Evolutionary conservation across 331 rosid species (phyloP).

Genomic region (Cucumis variabilis): DNA sequence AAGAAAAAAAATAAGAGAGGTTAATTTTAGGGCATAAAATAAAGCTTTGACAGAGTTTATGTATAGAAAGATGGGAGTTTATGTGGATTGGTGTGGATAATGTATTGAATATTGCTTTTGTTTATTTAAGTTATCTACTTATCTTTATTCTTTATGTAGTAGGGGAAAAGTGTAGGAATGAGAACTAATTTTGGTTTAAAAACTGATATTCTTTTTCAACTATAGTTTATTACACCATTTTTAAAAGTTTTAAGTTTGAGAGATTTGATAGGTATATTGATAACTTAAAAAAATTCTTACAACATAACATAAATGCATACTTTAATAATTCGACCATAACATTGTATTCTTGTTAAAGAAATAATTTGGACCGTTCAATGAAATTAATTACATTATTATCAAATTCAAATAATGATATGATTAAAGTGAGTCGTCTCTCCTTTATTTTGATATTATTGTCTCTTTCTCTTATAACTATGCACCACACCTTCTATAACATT

Average conservation of each 20-base stretch:
- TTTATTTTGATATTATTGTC: too few relatives aligned
- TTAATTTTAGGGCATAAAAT: too few relatives aligned
- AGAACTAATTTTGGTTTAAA: not conserved
- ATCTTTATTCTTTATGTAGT: not conserved
- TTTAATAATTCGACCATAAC: too few relatives aligned
- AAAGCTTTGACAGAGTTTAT: too few relatives aligned
- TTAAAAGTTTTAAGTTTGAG: too few relatives aligned
- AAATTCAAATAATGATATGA: not conserved
- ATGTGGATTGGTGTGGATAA: not conserved
- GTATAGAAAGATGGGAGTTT: too few relatives aligned
- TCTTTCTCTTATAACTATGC: not conserved
- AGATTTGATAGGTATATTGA: not conserved
- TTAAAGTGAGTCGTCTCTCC: too few relatives aligned
- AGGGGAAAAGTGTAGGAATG: not conserved
- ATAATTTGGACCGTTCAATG: not conserved
- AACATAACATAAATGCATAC: too few relatives aligned
- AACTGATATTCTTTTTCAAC: not conserved
- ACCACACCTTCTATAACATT: not conserved
- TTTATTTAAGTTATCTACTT: too few relatives aligned
- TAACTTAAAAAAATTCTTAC: too few relatives aligned
- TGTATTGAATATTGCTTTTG: not conserved
- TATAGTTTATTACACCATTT: not conserved
- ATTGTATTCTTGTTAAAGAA: too few relatives aligned
- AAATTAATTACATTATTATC: not conserved
- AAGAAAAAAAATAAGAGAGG: too few relatives aligned